These are phyloP conservation scores for Gnetum montanum DNA, from an alignment of 75 land plant genomes.

Conservation along the genomic window DNA sequence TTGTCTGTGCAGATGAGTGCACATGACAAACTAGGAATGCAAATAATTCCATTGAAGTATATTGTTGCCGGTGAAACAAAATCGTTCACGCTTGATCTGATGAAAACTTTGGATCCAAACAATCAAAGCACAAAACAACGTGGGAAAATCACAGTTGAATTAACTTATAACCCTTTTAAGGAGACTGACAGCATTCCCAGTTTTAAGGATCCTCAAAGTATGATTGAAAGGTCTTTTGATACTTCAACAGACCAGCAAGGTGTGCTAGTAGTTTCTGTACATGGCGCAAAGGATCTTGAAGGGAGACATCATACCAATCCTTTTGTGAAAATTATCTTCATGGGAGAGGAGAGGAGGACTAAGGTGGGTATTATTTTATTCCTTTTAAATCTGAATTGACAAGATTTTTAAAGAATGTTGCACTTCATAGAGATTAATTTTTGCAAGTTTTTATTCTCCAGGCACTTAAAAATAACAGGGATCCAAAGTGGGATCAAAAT, in stretches of 20 bases:
- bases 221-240: constrained; percentile 7
- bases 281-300: constrained; percentile 73
- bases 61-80: constrained; percentile 49
- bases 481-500: constrained; percentile 83
- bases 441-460: constrained; percentile 18
- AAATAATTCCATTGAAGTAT: constrained; percentile 50
- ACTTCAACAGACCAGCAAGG: constrained; percentile 39
- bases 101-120: constrained; percentile 58
- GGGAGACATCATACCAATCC: constrained; percentile 88
- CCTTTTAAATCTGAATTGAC: too few species aligned
- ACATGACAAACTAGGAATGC: constrained; percentile 91
- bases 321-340: constrained; percentile 50
- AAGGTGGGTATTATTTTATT: constrained; percentile 31
- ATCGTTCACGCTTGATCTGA: constrained; percentile 42
- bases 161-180: constrained; percentile 67
- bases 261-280: constrained; percentile 52
- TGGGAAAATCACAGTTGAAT: constrained; percentile 57
- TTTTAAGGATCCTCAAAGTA: constrained; percentile 7
- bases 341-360: constrained; percentile 74
- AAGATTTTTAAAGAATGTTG: neutral
- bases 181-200: constrained; percentile 27
- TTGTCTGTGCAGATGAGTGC: constrained; percentile 44
- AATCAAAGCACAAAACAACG: constrained; percentile 59
- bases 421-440: neutral
- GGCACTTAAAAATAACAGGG: constrained; percentile 64